A percentile compares a stretch with the other conserved stretches of the same genome.
These are phyloP conservation scores for Anastatica hierochuntica DNA, from an alignment of 345 rosid genomes.

Conservation along the genomic window DNA sequence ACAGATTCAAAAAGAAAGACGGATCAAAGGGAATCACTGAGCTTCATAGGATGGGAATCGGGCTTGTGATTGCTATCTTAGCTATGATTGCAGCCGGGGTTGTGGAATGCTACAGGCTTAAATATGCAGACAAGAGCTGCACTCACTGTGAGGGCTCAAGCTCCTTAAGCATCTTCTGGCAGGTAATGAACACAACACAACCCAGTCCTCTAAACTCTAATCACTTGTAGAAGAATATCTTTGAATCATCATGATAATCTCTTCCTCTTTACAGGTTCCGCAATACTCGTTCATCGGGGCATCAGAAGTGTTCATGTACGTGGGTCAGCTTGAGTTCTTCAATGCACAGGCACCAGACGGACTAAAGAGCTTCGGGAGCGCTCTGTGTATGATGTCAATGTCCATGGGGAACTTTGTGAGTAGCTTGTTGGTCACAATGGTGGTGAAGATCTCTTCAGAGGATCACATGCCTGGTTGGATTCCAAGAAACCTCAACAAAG, in stretches of 20 bases:
- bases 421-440: slow-evolving; percentile 66
- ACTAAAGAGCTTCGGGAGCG: slow-evolving; percentile 92
- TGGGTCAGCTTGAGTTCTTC: slow-evolving; percentile 91
- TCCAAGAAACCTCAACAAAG: slow-evolving; percentile 76
- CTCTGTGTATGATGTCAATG: slow-evolving; percentile 91
- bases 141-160: slow-evolving; percentile 63
- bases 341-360: slow-evolving; percentile 88
- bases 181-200: slow-evolving; percentile 54
- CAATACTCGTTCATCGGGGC: slow-evolving; percentile 86
- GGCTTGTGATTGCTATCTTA: slow-evolving; percentile 59
- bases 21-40: slow-evolving; percentile 53
- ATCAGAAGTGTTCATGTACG: slow-evolving; percentile 98
- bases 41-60: slow-evolving; percentile 91
- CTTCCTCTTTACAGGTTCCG: slow-evolving; percentile 48
- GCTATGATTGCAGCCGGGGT: slow-evolving; percentile 79
- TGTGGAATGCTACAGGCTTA: slow-evolving; percentile 59
- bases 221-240: too few relatives aligned
- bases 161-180: slow-evolving; percentile 88
- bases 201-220: not conserved
- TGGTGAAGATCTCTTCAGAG: slow-evolving; percentile 62
- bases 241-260: not conserved
- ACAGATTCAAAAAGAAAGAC: slow-evolving; percentile 35
- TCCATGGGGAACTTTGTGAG: slow-evolving; percentile 93
- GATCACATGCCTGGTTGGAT: slow-evolving; percentile 89
- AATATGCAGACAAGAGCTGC: slow-evolving; percentile 46